These are phyloP conservation scores for Climacium dendroides DNA, from an alignment of 225 moss, liverwort and hornwort species.

Conservation along the genomic window DNA sequence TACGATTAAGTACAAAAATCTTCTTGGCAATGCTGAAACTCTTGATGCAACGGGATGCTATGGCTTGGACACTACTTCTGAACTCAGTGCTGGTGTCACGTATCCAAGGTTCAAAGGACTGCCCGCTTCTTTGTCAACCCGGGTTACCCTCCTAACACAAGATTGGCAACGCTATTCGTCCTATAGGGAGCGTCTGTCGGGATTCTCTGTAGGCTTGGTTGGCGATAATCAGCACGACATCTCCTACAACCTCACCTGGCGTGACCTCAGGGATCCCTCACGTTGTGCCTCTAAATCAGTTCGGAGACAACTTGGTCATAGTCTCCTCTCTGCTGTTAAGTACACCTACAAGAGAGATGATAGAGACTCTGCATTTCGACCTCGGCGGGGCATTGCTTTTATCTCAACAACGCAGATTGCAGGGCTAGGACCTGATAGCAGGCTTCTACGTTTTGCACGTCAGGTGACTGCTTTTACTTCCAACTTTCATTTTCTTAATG, in stretches of 20 bases:
- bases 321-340: conserved; percentile 79
- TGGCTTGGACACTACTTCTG: conserved; percentile 94
- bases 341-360: conserved; percentile 82
- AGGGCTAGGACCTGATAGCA: conserved; percentile 83
- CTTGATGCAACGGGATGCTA: conserved; percentile 98
- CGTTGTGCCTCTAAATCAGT: conserved; percentile 81
- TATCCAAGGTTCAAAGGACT: conserved; percentile 86
- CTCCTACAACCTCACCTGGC: conserved; percentile 96
- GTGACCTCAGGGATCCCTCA: conserved; percentile 84
- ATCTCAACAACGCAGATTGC: conserved; percentile 92
- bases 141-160: conserved; percentile 83
- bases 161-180: conserved; percentile 97
- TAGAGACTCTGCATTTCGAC: conserved; percentile 83
- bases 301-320: conserved; percentile 84
- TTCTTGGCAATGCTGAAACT: conserved; percentile 83
- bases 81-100: conserved; percentile 79
- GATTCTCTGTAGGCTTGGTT: conserved; percentile 73
- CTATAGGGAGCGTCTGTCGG: conserved; percentile 77
- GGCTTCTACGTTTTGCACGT: conserved; percentile 83
- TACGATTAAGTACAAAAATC: conserved; percentile 91
- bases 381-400: conserved; percentile 72
- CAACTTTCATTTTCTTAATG: not conserved
- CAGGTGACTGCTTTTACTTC: conserved; percentile 45
- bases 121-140: conserved; percentile 65
- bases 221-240: conserved; percentile 85